Evolutionary conservation across 371 early-diverging fungal genomes (phyloP), one percentile per base, ranked within the genome.

Genomic region (Lichtheimia ramosa): DNA sequence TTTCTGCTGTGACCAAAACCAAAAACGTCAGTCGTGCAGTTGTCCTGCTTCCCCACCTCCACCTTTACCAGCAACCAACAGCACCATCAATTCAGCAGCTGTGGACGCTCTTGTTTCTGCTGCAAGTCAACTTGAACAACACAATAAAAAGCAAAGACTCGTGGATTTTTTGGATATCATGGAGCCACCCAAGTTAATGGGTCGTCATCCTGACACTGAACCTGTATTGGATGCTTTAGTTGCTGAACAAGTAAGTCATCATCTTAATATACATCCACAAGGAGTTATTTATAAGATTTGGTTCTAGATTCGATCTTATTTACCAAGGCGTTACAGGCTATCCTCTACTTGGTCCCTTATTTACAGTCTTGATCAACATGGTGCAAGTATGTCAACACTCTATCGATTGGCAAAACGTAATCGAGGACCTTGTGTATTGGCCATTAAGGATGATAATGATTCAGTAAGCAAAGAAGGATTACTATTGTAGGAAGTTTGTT

Each of bases 331-430:
- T 8, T 70, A 82, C 40, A 73, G 86, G 42, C 85, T 89, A 51
- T 71, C 89, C 0, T 56, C 76, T 3, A 79, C 76, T 51, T 93
- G 93, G 93, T 83, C 79, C 5, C 79, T 97, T 20, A 65, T 93
- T 15, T 97, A 96, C 71, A 91, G 91, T 56, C 78, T 95, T 27
- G 95, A 94, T 58, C 93, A 95, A 65, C 96, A 97, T 70, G 97
- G 97, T 0, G 89, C 92, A 51, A 91, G 91, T 67, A 73, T 96
- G 57, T 66, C 86, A 23, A 92, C 97, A 3, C 78, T 97, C 54
- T 92, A 89, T 68, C 28, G 51, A 12, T 34, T 75, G 8, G 79
- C 84, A 25, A 83, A 81, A 48, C 65, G 51, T n/a, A 56, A 58
- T 20, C 86, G 85, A 63, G 91, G 92, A 2, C 89, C 92, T 15